Evolutionary conservation across 768 basidiomycete genomes (phyloP).

Genomic region (Termitomyces sp.): DNA sequence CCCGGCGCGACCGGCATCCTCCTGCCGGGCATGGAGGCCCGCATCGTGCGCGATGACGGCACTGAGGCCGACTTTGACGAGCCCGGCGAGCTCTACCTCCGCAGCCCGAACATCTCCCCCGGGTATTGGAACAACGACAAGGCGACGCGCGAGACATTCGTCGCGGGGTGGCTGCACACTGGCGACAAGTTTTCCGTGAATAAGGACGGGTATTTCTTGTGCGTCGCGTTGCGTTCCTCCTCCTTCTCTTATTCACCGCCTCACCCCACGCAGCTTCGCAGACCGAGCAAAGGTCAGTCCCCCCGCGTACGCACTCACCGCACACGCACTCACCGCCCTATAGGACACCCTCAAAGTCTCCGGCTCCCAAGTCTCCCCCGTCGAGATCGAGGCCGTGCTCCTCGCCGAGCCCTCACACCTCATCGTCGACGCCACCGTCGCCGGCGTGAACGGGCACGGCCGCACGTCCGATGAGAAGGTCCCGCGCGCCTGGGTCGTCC

Average conservation of each 20-base stretch:
- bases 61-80: constrained; percentile 46
- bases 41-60: constrained; percentile 49
- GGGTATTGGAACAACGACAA: constrained; percentile 73
- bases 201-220: constrained; percentile 62
- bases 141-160: constrained; percentile 62
- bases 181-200: constrained; percentile 68
- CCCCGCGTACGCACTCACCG: too few relatives aligned
- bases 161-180: constrained; percentile 68
- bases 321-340: too few relatives aligned
- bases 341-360: constrained; percentile 80
- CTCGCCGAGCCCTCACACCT: constrained; percentile 55
- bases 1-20: constrained; percentile 52
- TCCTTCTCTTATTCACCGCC: not conserved
- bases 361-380: constrained; percentile 74
- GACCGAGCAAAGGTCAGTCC: constrained; percentile 76
- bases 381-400: constrained; percentile 67
- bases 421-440: constrained; percentile 63
- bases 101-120: constrained; percentile 46
- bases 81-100: constrained; percentile 57
- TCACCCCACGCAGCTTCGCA: constrained; percentile 42
- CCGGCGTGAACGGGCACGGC: constrained; percentile 61
- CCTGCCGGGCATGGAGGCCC: constrained; percentile 50
- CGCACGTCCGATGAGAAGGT: constrained; percentile 68
- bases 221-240: constrained; percentile 18
- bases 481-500: constrained; percentile 74